These are phyloP conservation scores for Parathielavia hyrcaniae DNA, from an alignment of 495 filamentous ascomycete genomes.

Conservation along the genomic window DNA sequence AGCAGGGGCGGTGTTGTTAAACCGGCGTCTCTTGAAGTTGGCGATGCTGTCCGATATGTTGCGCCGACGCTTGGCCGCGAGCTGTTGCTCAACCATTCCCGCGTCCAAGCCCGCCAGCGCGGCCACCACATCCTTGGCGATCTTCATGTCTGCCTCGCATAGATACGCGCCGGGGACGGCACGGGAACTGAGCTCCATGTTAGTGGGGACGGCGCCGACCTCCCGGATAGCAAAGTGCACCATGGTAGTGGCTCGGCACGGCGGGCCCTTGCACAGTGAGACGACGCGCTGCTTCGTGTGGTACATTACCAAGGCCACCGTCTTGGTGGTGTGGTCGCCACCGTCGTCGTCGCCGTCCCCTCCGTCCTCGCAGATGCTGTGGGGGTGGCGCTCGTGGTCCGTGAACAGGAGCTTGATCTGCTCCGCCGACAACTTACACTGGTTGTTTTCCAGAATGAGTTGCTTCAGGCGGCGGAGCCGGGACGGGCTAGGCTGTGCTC, in stretches of 20 bases:
- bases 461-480: not conserved
- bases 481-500: not conserved
- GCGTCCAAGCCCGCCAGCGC: not conserved
- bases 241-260: not conserved
- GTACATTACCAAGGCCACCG: conserved; percentile 4
- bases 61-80: too few species aligned
- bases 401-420: not conserved
- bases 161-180: too few species aligned
- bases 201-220: not conserved
- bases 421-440: not conserved
- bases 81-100: not conserved
- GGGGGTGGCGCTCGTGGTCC: not conserved
- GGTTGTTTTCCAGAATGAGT: not conserved
- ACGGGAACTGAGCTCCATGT: not conserved
- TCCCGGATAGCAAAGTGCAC: not conserved
- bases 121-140: too few species aligned
- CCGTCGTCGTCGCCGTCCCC: not conserved
- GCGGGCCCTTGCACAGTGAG: conserved; percentile 8
- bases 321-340: not conserved
- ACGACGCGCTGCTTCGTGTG: not conserved
- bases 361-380: not conserved
- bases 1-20: too few species aligned
- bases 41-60: too few species aligned
- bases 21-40: too few species aligned
- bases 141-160: too few species aligned